Base-by-base conservation (phyloP, 331 rosid genomes). In the Acacia pycnantha region DNA sequence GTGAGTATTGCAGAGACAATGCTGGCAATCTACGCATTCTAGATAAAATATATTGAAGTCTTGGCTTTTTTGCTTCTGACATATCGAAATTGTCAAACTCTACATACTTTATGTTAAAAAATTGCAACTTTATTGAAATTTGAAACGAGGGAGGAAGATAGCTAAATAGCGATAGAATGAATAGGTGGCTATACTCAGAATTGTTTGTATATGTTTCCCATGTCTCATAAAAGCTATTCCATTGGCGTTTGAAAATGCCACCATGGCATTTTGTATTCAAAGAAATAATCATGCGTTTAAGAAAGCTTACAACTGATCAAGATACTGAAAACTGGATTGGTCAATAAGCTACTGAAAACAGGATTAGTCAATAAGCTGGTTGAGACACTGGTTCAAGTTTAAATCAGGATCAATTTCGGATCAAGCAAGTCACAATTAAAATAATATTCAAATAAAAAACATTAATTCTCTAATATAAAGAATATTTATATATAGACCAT, bases 11-110 rank as follows among this genome's bases (percentile, higher is more conserved):
- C 74, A n/a, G 53, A 41, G 16, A 44, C 76, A 26, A 24, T 47
- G 76, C 61, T 72, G 76, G 15, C 41, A 72, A 27, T 47, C 9
- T 46, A 72, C 76, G 76, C 76, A 46, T 72, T 51, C 76, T 16
- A 72, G 54, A 13, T 70, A 22, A 13, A 44, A 70, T 70, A 44
- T 58, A 22, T 58, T 10, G 6, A 13, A 44, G 24, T 43, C 11
- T 13, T 24, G 2, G 6, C 0, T 22, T 43, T 70, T n/a, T n/a
- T 6, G 8, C 9, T 41, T 24, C 24, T 47, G 54, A 22, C n/a
- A 24, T 43, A 11, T 43, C 31, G 2, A 15, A 12, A 11, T 70
- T 43, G 33, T 43, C 56, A 22, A 43, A 5, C 75, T 24, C 22
- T 12, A 13, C 11, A 22, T 5, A 43, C 74, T 40, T 40, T 67